These are phyloP conservation scores for Aspergillus latus DNA, from an alignment of 2,329 filamentous ascomycete genomes.

Conservation along the genomic window DNA sequence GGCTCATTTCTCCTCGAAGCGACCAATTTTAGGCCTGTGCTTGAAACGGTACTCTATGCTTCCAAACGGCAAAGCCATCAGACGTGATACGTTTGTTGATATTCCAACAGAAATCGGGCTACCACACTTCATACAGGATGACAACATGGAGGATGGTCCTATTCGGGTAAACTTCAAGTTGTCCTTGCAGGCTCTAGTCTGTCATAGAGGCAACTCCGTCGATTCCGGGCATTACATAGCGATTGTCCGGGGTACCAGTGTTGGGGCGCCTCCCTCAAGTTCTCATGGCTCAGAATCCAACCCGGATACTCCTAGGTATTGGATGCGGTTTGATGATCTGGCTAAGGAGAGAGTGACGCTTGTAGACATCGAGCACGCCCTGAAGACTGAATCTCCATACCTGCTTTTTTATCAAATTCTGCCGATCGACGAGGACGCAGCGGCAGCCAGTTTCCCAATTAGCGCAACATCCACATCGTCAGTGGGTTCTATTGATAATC, in stretches of 20 bases:
- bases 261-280: constrained; percentile 28
- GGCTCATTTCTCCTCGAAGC: constrained; percentile 77
- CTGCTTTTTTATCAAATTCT: constrained; percentile 93
- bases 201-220: constrained; percentile 81
- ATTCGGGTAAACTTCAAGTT: constrained; percentile 90
- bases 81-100: constrained; percentile 81
- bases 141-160: constrained; percentile 65
- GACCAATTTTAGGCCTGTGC: constrained; percentile 88
- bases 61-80: constrained; percentile 64
- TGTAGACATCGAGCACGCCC: constrained; percentile 73
- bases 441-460: constrained; percentile 36
- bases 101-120: constrained; percentile 82
- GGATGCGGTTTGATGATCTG: constrained; percentile 94
- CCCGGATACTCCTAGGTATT: constrained; percentile 70
- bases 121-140: constrained; percentile 86
- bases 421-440: constrained; percentile 70
- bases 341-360: constrained; percentile 67
- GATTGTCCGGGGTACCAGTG: constrained; percentile 71
- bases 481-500: constrained; percentile 26
- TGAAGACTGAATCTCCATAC: constrained; percentile 89
- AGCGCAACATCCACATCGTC: constrained; percentile 28
- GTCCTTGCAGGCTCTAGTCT: constrained; percentile 85
- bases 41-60: constrained; percentile 85
- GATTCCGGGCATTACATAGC: constrained; percentile 90
- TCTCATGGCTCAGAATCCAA: constrained; percentile 28